phyloP scores from a whole-genome alignment of 2,329 filamentous ascomycete genomes.

The Fusarium sp. region DNA sequence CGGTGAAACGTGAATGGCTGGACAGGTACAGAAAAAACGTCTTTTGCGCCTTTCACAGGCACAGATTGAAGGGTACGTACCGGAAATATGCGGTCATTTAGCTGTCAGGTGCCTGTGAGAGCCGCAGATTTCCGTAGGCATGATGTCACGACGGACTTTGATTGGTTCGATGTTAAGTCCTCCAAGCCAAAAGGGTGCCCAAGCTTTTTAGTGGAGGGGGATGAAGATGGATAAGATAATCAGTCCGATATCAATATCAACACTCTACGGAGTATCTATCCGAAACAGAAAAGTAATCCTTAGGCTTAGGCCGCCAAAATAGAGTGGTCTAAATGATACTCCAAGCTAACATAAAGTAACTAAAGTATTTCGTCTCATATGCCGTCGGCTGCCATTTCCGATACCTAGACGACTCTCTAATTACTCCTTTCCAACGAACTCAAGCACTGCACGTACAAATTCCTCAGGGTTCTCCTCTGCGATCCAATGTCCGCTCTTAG shows the following conservation, averaged over 20 bases:
- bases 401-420: not conserved
- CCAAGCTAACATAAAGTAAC: not conserved
- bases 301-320: not conserved
- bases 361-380: not conserved
- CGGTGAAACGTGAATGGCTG: conserved; percentile 18
- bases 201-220: conserved; percentile 15
- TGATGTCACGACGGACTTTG: conserved; percentile 32
- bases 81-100: conserved; percentile 26
- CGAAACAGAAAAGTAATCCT: too few species aligned
- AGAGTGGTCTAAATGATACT: not conserved
- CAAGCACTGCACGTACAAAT: conserved; percentile 12
- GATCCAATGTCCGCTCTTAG: conserved; percentile 22
- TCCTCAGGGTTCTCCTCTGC: conserved; percentile 21
- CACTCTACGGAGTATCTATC: not conserved
- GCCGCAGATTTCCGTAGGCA: conserved; percentile 42
- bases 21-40: conserved; percentile 10
- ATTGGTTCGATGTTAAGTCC: conserved; percentile 29
- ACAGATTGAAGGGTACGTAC: conserved; percentile 11
- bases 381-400: not conserved
- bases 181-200: conserved; percentile 23
- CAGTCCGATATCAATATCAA: not conserved
- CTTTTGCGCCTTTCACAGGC: conserved; percentile 2
- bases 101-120: conserved; percentile 21
- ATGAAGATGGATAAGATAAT: conserved; percentile 38
- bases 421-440: conserved; percentile 13